These are phyloP conservation scores for Tulasnella sp. DNA, from an alignment of 768 basidiomycete species.

Conservation along the genomic window DNA sequence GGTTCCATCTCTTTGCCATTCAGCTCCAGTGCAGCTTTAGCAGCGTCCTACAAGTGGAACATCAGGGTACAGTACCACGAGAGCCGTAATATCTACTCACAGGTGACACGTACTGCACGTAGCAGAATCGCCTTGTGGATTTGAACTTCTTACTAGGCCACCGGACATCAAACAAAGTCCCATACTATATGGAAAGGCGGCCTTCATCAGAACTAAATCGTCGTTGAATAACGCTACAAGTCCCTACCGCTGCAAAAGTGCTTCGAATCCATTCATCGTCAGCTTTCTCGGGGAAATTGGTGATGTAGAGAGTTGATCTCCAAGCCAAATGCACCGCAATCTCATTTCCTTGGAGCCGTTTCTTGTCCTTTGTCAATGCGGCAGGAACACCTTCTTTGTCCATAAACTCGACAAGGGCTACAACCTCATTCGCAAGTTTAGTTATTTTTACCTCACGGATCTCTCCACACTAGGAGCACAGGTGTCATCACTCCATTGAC, in stretches of 20 bases:
- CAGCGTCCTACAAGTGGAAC: constrained; percentile 31
- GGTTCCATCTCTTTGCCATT: constrained; percentile 65
- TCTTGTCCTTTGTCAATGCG: constrained; percentile 91
- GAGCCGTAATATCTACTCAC: constrained; percentile 34
- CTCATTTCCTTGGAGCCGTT: constrained; percentile 61
- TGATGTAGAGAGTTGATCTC: constrained; percentile 88
- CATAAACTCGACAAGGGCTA: constrained; percentile 84
- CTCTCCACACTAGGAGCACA: constrained; percentile 54
- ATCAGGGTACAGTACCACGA: not conserved
- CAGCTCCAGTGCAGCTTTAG: constrained; percentile 64
- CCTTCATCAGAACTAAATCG: not conserved
- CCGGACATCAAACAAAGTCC: constrained; percentile 81
- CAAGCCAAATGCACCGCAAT: constrained; percentile 80
- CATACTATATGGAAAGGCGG: constrained; percentile 44
- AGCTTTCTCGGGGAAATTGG: constrained; percentile 80
- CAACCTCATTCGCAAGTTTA: constrained; percentile 39
- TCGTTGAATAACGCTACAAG: not conserved
- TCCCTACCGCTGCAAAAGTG: constrained; percentile 61
- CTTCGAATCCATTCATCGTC: constrained; percentile 67
- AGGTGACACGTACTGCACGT: constrained; percentile 78
- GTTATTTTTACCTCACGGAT: constrained; percentile 79
- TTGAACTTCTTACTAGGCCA: constrained; percentile 99
- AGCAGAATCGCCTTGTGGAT: constrained; percentile 79
- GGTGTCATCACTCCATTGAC: not conserved
- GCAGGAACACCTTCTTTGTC: constrained; percentile 69